phyloP scores from a whole-genome alignment of 2,329 filamentous ascomycete genomes.

The Clarireedia sp. region DNA sequence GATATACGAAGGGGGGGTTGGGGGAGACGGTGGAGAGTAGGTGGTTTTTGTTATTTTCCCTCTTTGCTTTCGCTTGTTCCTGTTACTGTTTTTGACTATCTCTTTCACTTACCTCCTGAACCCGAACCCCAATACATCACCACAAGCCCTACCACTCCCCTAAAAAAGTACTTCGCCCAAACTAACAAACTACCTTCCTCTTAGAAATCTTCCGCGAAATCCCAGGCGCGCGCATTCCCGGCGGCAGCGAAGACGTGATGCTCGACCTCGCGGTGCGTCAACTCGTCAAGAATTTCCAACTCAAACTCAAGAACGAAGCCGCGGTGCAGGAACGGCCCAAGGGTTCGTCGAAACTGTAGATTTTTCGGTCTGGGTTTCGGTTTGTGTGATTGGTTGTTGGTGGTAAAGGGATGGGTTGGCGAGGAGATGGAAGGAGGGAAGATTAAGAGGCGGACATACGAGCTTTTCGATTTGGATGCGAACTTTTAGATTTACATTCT shows the following conservation, averaged over 20 bases:
- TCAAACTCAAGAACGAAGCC: conserved; percentile 38
- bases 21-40: conserved; percentile 64
- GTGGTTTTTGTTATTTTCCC: conserved; percentile 31
- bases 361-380: neutral
- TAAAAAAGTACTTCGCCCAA: neutral
- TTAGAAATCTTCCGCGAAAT: conserved; percentile 56
- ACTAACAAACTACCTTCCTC: neutral
- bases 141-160: neutral
- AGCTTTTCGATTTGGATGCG: too few species aligned
- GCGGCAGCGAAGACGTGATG: conserved; percentile 66
- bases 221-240: conserved; percentile 53
- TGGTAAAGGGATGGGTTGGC: neutral
- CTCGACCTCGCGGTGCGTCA: conserved; percentile 62
- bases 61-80: neutral
- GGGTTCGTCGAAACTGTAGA: conserved; percentile 37
- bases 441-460: neutral
- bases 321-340: conserved; percentile 30
- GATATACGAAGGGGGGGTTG: conserved; percentile 61
- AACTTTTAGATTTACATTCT: too few species aligned
- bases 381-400: neutral
- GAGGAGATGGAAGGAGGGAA: neutral
- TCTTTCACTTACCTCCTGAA: too few species aligned
- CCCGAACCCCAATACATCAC: too few species aligned
- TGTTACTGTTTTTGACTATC: neutral
- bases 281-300: conserved; percentile 60